Percentiles rank a stretch among this genome's conserved stretches.
phyloP scores from a whole-genome alignment of 805 yeast species.

The Metschnikowia kunwiensis region DNA sequence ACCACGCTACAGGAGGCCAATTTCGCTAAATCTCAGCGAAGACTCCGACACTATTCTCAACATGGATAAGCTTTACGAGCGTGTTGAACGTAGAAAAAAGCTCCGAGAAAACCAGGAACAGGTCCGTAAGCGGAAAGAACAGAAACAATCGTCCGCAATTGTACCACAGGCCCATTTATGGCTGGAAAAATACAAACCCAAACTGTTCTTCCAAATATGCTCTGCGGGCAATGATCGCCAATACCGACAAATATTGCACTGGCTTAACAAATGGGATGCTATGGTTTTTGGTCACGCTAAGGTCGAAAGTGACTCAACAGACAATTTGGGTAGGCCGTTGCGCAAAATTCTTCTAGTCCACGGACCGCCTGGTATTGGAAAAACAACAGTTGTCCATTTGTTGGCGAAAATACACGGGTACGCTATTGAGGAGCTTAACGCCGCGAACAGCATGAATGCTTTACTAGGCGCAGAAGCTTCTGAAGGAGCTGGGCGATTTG shows the following conservation, averaged over 20 bases:
- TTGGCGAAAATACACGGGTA: conserved; percentile 81
- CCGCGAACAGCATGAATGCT: conserved; percentile 47
- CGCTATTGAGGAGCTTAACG: conserved; percentile 78
- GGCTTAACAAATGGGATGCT: conserved; percentile 40
- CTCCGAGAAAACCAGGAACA: conserved; percentile 9
- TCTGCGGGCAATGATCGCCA: conserved; percentile 45
- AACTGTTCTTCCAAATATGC: conserved; percentile 34
- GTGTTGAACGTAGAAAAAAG: conserved; percentile 14
- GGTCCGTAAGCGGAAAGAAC: conserved; percentile 1
- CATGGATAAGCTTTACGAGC: conserved; percentile 18
- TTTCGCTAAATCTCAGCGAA: conserved; percentile 3
- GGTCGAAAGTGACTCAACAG: conserved; percentile 18
- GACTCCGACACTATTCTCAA: conserved; percentile 14
- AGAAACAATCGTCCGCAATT: neutral
- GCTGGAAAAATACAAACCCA: conserved; percentile 43
- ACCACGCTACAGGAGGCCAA: conserved; percentile 9
- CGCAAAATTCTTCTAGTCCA: conserved; percentile 68
- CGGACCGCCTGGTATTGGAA: conserved; percentile 95
- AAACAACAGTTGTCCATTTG: conserved; percentile 83
- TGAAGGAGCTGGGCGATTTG: conserved; percentile 16
- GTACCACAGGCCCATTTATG: conserved; percentile 21
- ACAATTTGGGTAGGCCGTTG: conserved; percentile 36
- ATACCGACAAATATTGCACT: conserved; percentile 36
- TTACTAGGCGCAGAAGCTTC: conserved; percentile 23
- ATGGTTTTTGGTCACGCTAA: conserved; percentile 28